phyloP scores from a whole-genome alignment of 1,139 yeast genomes.

The Scheffersomyces lignicola region DNA sequence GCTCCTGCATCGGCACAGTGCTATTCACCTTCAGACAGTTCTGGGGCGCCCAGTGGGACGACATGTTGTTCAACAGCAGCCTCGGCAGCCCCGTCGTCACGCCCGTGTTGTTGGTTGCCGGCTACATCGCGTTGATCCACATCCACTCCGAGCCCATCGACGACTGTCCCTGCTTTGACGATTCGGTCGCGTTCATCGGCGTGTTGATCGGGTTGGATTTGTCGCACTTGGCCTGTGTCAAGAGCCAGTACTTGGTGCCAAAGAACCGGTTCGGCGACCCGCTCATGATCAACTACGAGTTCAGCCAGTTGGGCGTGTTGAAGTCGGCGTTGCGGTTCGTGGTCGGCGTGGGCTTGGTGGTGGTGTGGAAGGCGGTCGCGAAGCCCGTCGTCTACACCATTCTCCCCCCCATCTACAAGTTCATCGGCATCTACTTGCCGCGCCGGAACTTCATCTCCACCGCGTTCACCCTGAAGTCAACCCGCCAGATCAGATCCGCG shows the following conservation, averaged over 20 bases:
- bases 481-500: slow-evolving; percentile 38
- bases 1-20: slow-evolving; percentile 60
- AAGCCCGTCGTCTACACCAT: slow-evolving; percentile 60
- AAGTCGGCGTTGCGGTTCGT: slow-evolving; percentile 46
- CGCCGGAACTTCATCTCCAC: slow-evolving; percentile 40
- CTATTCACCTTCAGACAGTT: slow-evolving; percentile 44
- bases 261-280: slow-evolving; percentile 25
- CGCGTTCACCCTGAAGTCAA: slow-evolving; percentile 37
- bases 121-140: slow-evolving; percentile 55
- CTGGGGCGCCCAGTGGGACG: slow-evolving; percentile 43
- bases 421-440: slow-evolving; percentile 43
- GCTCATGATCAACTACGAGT: slow-evolving; percentile 40
- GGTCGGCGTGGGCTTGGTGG: slow-evolving; percentile 61
- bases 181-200: slow-evolving; percentile 90
- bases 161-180: slow-evolving; percentile 95
- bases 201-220: slow-evolving; percentile 77
- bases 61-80: slow-evolving; percentile 27
- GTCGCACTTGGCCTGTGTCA: slow-evolving; percentile 46
- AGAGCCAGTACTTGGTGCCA: slow-evolving; percentile 25
- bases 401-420: slow-evolving; percentile 48
- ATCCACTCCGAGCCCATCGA: slow-evolving; percentile 86
- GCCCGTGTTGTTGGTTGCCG: slow-evolving; percentile 28
- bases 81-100: slow-evolving; percentile 32
- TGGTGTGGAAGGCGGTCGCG: slow-evolving; percentile 65
- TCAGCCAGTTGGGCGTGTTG: slow-evolving; percentile 39